Base-by-base conservation (phyloP, 208 protist genomes). In the Porcisia hertigi region DNA sequence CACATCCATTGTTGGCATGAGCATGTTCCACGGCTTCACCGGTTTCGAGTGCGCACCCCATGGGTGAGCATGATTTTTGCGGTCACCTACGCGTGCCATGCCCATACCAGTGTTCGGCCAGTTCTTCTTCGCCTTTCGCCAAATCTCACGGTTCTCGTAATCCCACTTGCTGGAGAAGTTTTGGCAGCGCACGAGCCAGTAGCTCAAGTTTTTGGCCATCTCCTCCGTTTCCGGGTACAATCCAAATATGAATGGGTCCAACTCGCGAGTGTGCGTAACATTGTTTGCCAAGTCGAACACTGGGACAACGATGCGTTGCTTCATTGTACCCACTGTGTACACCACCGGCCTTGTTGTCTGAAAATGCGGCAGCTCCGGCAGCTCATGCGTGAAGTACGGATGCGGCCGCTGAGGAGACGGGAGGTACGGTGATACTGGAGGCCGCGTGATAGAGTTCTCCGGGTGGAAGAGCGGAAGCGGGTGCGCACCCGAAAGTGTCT, bases 21-120 rank as follows among this genome's bases (percentile, higher is more conserved):
- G 77, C 88, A 95, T 87, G 79, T 97, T 97, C 92, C 94, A 97
- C 76, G 94, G 94, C 84, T 97, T 97, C 58, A 85, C 86, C 39
- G 94, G 92, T 60, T 83, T 81, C 1, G 88, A 90, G 71, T 88
- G 86, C 25, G 81, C 94, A 57, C 94, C 94, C 94, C 94, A 97
- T 54, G 81, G 82, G 73, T 89, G 92, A 12, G 72, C 70, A 73
- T 93, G 87, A 79, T 94, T 93, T 69, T 96, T 96, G 62, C 94
- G 82, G 74, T 96, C 83, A 58, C 92, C 86, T n/a, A 94, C 92
- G 45, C 94, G 91, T 12, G 91, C 69, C 91, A 97, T 94, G 70
- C 94, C 94, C 85, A 95, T 94, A 39, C 94, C 94, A n/a, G 94
- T 96, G 76, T 95, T 96, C 5, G 94, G 91, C 92, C 94, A 97